Conservation (phyloP, 2,329 filamentous ascomycete species). For the Aspergillus persii region DNA sequence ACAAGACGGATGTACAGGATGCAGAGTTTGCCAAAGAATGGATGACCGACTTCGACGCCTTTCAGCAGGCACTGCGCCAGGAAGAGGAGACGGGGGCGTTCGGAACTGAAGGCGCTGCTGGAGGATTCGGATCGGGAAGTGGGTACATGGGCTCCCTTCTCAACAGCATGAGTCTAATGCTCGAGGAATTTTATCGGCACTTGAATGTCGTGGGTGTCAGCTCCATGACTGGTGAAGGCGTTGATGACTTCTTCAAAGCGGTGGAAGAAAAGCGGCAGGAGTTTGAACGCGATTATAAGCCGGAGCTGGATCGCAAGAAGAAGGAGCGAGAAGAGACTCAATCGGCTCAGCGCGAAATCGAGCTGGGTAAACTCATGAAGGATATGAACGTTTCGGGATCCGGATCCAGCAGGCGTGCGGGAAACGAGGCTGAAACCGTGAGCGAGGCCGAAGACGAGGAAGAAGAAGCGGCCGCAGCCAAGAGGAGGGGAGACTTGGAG, state of each 20-base stretch:
- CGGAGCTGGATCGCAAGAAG: slow-evolving; percentile 78
- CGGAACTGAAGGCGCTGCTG: slow-evolving; percentile 63
- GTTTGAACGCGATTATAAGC: slow-evolving; percentile 86
- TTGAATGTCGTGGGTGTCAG: slow-evolving; percentile 90
- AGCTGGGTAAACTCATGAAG: slow-evolving; percentile 90
- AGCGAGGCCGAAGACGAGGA: slow-evolving; percentile 54
- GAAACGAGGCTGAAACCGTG: slow-evolving; percentile 42
- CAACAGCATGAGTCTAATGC: slow-evolving; percentile 96
- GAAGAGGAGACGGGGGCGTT: slow-evolving; percentile 79
- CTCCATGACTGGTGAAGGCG: slow-evolving; percentile 84
- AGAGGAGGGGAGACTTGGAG: slow-evolving; percentile 35
- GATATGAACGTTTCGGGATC: slow-evolving; percentile 69
- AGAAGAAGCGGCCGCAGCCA: slow-evolving; percentile 29
- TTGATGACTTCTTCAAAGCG: slow-evolving; percentile 90
- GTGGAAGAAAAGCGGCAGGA: slow-evolving; percentile 84
- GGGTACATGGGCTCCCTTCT: slow-evolving; percentile 95
- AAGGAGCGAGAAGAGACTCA: slow-evolving; percentile 75
- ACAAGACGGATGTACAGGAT: slow-evolving; percentile 96
- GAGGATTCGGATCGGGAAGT: slow-evolving; percentile 66
- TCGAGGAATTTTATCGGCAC: slow-evolving; percentile 97
- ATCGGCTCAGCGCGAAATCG: slow-evolving; percentile 68
- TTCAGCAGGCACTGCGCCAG: slow-evolving; percentile 77
- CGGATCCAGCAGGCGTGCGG: slow-evolving; percentile 24
- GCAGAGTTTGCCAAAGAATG: slow-evolving; percentile 91
- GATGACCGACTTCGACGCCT: slow-evolving; percentile 99